A percentile compares a stretch with the other conserved stretches of the same genome.
Evolutionary conservation across 371 early-diverging fungal genomes (phyloP).

Genomic region (Mucor ambiguus): DNA sequence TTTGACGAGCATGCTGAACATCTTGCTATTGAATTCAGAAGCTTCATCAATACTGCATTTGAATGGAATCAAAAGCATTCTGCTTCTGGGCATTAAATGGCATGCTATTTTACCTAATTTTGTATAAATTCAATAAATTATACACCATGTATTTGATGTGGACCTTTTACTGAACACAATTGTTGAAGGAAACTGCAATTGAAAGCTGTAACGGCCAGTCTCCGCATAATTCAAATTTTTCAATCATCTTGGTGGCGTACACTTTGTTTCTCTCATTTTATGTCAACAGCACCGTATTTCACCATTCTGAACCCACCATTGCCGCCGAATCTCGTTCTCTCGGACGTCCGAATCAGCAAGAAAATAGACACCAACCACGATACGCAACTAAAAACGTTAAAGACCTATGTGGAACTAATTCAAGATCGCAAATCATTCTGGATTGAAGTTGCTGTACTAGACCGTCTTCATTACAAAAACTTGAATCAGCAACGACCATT

Average conservation of each 20-base stretch:
- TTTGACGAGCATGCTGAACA: conserved; percentile 18
- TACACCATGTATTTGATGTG: no score
- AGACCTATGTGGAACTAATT: conserved; percentile 18
- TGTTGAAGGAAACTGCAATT: no score
- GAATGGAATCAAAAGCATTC: conserved; percentile 5
- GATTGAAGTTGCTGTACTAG: conserved; percentile 39
- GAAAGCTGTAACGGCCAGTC: background rate
- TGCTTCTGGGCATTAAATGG: background rate
- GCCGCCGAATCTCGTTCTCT: conserved; percentile 20
- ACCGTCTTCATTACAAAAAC: conserved; percentile 40
- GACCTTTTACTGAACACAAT: no score
- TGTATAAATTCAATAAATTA: no score
- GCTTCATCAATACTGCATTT: conserved; percentile 12
- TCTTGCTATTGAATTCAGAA: conserved; percentile 15
- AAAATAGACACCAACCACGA: conserved; percentile 30
- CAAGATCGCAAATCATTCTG: conserved; percentile 33
- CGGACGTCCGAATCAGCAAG: conserved; percentile 36
- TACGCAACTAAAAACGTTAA: conserved; percentile 20
- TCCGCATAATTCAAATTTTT: background rate
- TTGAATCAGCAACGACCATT: conserved; percentile 44
- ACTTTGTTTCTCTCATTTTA: background rate
- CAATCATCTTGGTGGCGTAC: background rate
- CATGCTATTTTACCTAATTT: no score
- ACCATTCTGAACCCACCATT: conserved; percentile 24
- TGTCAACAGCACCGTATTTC: conserved; percentile 25